Percentiles rank a stretch among this genome's conserved stretches.
phyloP scores from a whole-genome alignment of 805 yeast genomes.

The Candida vartiovaarae region DNA sequence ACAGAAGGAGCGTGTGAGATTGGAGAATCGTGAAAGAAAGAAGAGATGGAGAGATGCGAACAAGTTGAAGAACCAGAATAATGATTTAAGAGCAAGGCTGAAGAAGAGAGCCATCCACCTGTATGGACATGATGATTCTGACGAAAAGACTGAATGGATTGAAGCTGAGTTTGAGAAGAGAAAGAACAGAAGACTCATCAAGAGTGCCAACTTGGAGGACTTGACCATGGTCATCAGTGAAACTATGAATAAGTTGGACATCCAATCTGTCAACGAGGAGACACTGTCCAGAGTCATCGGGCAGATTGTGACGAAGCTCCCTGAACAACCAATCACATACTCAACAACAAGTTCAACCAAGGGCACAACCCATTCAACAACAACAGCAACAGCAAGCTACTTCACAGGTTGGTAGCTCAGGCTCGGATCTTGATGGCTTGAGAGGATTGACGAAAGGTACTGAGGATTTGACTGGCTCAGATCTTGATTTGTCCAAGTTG shows the following conservation, averaged over 20 bases:
- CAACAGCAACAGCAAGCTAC: neutral
- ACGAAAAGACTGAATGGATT: slow-evolving; percentile 61
- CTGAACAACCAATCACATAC: slow-evolving; percentile 1
- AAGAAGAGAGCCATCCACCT: slow-evolving; percentile 59
- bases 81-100: slow-evolving; percentile 76
- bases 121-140: slow-evolving; percentile 56
- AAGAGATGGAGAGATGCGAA: slow-evolving; percentile 81
- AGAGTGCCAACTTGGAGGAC: slow-evolving; percentile 29
- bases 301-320: slow-evolving; percentile 19
- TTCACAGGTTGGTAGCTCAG: neutral
- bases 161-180: slow-evolving; percentile 64
- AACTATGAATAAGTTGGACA: slow-evolving; percentile 32
- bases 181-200: slow-evolving; percentile 49
- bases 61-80: slow-evolving; percentile 75
- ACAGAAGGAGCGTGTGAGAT: slow-evolving; percentile 49
- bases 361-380: no score
- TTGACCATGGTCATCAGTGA: slow-evolving; percentile 22
- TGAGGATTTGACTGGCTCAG: slow-evolving; percentile 5
- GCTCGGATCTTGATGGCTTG: slow-evolving; percentile 8
- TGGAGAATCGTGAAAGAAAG: slow-evolving; percentile 71
- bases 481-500: slow-evolving; percentile 7
- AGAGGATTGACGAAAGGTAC: slow-evolving; percentile 25
- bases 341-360: no score
- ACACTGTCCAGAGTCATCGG: slow-evolving; percentile 21
- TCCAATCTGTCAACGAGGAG: slow-evolving; percentile 37